Conservation (phyloP, 305 asterid genomes). For the Salvia sclarea region DNA sequence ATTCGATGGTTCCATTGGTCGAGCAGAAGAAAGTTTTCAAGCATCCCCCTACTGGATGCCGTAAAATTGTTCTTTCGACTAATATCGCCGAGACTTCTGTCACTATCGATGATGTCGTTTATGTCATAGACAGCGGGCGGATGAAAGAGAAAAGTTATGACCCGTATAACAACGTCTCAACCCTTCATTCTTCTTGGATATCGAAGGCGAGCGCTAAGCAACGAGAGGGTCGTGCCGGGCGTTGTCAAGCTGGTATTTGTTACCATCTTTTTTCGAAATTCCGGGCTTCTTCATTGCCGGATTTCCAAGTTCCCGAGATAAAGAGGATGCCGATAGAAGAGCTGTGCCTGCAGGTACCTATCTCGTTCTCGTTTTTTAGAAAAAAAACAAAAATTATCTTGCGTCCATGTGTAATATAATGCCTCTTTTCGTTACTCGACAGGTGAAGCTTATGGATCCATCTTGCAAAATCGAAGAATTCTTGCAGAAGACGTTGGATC, state of each 20-base stretch:
- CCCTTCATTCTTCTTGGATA: conserved; percentile 93
- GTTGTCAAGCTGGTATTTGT: conserved; percentile 94
- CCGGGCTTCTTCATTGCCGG: conserved; percentile 75
- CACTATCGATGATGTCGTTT: conserved; percentile 93
- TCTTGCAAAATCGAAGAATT: conserved; percentile 81
- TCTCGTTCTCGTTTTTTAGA: conserved; percentile 15
- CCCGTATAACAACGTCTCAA: conserved; percentile 87
- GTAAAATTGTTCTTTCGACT: conserved; percentile 90
- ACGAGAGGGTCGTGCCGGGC: conserved; percentile 97
- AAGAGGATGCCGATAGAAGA: conserved; percentile 96
- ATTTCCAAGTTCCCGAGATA: conserved; percentile 95
- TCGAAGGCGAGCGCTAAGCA: conserved; percentile 97
- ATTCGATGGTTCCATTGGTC: conserved; percentile 81
- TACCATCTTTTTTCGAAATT: conserved; percentile 88
- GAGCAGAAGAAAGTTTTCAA: conserved; percentile 89
- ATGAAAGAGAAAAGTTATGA: conserved; percentile 94
- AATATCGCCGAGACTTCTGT: conserved; percentile 97
- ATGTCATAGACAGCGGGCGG: conserved; percentile 91
- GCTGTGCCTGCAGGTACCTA: conserved; percentile 81
- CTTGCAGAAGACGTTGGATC: conserved; percentile 80
- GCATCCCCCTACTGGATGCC: conserved; percentile 72
- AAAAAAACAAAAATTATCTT: not conserved
- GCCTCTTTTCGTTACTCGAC: conserved; percentile 25
- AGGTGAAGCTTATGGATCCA: conserved; percentile 90
- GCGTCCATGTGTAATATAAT: not conserved